Base-by-base conservation (phyloP, 306 rosid species). In the Lithocarpus polystachyus region DNA sequence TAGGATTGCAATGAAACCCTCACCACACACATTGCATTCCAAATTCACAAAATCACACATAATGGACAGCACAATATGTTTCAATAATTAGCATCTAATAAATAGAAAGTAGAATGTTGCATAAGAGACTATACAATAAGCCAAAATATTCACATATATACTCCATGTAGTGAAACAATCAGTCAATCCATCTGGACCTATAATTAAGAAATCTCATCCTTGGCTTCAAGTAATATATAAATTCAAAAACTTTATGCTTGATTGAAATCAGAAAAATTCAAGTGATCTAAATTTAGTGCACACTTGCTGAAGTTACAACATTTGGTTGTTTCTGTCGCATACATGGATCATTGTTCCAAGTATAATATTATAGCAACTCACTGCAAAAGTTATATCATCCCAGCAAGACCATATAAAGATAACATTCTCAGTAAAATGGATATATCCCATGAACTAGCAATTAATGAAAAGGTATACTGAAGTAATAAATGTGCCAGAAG, bases 401-500 rank as follows among this genome's bases (percentile, higher is more conserved):
- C 13, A 20, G 31, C 65, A 59, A 23, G 31, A 23, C 18, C 65
- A 59, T 23, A 2, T 22, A 59, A 59, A 23, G 11, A 59, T 9
- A 23, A 59, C 28, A 10, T 23, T 59, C 15, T 9, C 29, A 20
- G 17, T 6, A 22, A 20, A 26, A 22, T 20, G 11, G n/a, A 45
- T n/a, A 75, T 13, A 45, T 19, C 20, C 68, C 73, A 64, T 9
- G 12, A 31, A 65, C 60, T 22, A 28, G 82, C 62, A n/a, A 57
- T 75, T 71, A 65, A 77, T 17, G 22, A 2, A 74, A 37, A 52
- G 12, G 31, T 22, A 62, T 53, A 17, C 43, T 37, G 69, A 19
- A 37, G 71, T 18, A 64, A 83, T 74, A 40, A 17, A 20, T 37
- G 68, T 59, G 73, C 23, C 64, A 70, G 65, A 72, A 73, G 64